Conservation (phyloP, 1,284 basidiomycete genomes). For the Ceratobasidium sp. region DNA sequence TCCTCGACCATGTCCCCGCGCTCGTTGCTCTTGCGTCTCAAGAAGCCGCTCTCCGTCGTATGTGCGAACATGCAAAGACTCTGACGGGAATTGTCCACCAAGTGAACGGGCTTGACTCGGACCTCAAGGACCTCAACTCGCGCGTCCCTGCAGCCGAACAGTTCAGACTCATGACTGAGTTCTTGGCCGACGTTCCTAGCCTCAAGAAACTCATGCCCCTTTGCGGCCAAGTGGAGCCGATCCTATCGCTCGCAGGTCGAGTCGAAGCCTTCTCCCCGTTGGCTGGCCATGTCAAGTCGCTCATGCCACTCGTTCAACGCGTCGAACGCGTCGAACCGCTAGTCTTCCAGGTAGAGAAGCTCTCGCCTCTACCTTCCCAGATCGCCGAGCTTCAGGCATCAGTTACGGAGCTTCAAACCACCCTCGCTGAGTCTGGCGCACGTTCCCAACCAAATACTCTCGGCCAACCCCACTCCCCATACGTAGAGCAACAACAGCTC, state of each 20-base stretch:
- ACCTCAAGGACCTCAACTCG: neutral
- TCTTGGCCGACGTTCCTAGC: neutral
- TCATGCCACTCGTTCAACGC: constrained; percentile 4
- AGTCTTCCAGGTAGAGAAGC: neutral
- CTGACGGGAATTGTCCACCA: neutral
- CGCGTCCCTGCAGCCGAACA: neutral
- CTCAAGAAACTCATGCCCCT: neutral
- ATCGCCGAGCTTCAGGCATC: constrained; percentile 16
- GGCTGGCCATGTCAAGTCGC: neutral
- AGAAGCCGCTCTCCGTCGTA: neutral
- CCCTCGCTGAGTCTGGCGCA: neutral
- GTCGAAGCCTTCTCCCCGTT: neutral
- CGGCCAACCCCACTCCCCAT: neutral
- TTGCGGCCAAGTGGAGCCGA: neutral
- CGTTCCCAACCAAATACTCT: neutral
- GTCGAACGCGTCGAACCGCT: constrained; percentile 14
- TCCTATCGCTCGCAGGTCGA: neutral
- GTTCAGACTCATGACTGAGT: no score
- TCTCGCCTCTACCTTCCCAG: neutral
- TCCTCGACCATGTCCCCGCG: neutral
- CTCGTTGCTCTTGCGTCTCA: constrained; percentile 1
- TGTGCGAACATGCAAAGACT: neutral
- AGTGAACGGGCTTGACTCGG: constrained; percentile 6
- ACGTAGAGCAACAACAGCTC: neutral
- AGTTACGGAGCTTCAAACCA: neutral